Evolutionary conservation across 495 filamentous ascomycete genomes (phyloP).

Genomic region (Umbilicaria muhlenbergii): DNA sequence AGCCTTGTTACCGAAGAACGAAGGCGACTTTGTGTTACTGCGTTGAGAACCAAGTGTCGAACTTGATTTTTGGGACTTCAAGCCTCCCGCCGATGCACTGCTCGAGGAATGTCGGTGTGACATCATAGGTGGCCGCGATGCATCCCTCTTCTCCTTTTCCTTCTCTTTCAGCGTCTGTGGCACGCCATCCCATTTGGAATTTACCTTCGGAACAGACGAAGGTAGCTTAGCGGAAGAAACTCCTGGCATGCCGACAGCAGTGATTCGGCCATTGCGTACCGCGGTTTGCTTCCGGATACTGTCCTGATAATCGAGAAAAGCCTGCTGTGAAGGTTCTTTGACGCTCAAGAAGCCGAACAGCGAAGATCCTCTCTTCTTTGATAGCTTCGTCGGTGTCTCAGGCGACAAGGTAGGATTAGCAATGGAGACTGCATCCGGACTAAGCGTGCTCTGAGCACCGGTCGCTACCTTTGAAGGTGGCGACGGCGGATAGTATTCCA

Average conservation of each 20-base stretch:
- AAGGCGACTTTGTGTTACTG: slow-evolving; percentile 2
- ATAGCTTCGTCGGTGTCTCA: not conserved
- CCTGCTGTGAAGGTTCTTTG: slow-evolving; percentile 17
- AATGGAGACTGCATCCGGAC: not conserved
- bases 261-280: slow-evolving; percentile 8
- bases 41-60: not conserved
- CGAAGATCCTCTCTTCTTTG: slow-evolving; percentile 8
- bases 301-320: slow-evolving; percentile 14
- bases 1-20: not conserved
- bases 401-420: not conserved
- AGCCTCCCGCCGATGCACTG: slow-evolving; percentile 1
- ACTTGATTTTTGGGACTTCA: not conserved
- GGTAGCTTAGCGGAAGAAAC: slow-evolving; percentile 27
- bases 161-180: slow-evolving; percentile 18
- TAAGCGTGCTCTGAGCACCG: not conserved
- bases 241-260: slow-evolving; percentile 14
- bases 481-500: not conserved
- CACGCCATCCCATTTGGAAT: slow-evolving; percentile 33
- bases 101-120: not conserved
- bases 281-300: slow-evolving; percentile 9
- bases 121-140: slow-evolving; percentile 11
- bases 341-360: slow-evolving; percentile 11
- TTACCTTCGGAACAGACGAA: slow-evolving; percentile 28
- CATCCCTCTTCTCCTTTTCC: slow-evolving; percentile 17
- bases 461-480: not conserved